A percentile compares a stretch with the other conserved stretches of the same genome.
phyloP scores from a whole-genome alignment of 2,329 filamentous ascomycete genomes.

The Chrysoporthe austroafricana region DNA sequence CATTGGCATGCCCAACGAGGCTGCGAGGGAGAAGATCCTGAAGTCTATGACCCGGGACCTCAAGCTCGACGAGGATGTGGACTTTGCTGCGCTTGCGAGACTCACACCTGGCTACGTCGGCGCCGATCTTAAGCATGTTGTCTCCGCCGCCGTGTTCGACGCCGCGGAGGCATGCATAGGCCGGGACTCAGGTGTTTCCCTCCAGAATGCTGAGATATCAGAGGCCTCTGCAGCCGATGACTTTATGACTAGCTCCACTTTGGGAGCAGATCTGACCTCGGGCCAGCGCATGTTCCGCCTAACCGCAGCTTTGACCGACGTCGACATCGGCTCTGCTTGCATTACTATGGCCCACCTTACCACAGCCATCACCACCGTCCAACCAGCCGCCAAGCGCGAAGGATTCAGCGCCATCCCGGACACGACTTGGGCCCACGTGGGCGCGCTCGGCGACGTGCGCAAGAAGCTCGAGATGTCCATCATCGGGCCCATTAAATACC shows the following conservation, averaged over 20 bases:
- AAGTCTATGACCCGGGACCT: conserved; percentile 70
- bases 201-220: neutral
- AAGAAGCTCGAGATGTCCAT: conserved; percentile 84
- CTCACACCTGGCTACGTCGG: conserved; percentile 92
- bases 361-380: conserved; percentile 72
- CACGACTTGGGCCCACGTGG: conserved; percentile 91
- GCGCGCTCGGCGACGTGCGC: conserved; percentile 78
- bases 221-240: neutral
- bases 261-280: neutral
- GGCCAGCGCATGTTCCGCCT: conserved; percentile 24
- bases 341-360: conserved; percentile 68
- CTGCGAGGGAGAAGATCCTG: conserved; percentile 77
- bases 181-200: neutral
- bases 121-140: conserved; percentile 76
- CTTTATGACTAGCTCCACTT: neutral
- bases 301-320: conserved; percentile 25
- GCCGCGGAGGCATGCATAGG: conserved; percentile 35
- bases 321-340: conserved; percentile 32
- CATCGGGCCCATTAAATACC: conserved; percentile 84
- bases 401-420: conserved; percentile 94
- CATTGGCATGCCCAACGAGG: conserved; percentile 82
- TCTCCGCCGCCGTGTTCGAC: conserved; percentile 49
- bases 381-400: conserved; percentile 84
- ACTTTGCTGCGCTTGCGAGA: conserved; percentile 76
- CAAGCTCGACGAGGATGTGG: conserved; percentile 68